Evolutionary conservation across 2,329 filamentous ascomycete species (phyloP).

Genomic region (Claviceps sp.): DNA sequence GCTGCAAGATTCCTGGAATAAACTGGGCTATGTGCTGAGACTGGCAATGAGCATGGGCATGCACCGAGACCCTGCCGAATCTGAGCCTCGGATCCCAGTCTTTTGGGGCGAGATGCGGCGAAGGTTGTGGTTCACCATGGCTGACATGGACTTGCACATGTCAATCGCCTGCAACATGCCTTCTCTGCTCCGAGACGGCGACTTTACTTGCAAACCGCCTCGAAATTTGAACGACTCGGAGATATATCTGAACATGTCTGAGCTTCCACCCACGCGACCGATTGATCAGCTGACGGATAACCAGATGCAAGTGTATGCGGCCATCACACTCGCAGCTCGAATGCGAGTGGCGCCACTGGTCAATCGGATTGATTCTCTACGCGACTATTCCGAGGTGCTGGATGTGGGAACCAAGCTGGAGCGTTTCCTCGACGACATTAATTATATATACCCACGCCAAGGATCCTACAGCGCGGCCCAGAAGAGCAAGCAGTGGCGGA

Average conservation of each 20-base stretch:
- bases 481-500: slow-evolving; percentile 37
- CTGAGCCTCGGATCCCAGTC: slow-evolving; percentile 31
- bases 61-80: slow-evolving; percentile 43
- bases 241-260: slow-evolving; percentile 31
- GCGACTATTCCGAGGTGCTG: slow-evolving; percentile 39
- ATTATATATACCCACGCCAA: slow-evolving; percentile 36
- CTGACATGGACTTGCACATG: slow-evolving; percentile 43
- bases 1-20: slow-evolving; percentile 38
- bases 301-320: slow-evolving; percentile 40
- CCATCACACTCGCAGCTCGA: slow-evolving; percentile 34
- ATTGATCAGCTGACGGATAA: slow-evolving; percentile 39
- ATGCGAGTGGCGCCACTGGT: slow-evolving; percentile 37
- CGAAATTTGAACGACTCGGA: slow-evolving; percentile 40
- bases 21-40: slow-evolving; percentile 40
- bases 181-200: slow-evolving; percentile 35
- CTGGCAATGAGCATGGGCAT: slow-evolving; percentile 48
- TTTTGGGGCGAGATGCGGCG: slow-evolving; percentile 40
- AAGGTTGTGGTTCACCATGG: slow-evolving; percentile 42
- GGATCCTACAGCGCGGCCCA: slow-evolving; percentile 27
- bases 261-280: slow-evolving; percentile 34
- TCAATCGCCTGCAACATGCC: slow-evolving; percentile 40
- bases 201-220: slow-evolving; percentile 39
- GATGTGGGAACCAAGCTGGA: slow-evolving; percentile 41
- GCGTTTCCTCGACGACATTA: slow-evolving; percentile 39
- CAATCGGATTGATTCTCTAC: slow-evolving; percentile 36